Conservation (phyloP, 2,329 filamentous ascomycete species). For the Fusarium odoratissimum region DNA sequence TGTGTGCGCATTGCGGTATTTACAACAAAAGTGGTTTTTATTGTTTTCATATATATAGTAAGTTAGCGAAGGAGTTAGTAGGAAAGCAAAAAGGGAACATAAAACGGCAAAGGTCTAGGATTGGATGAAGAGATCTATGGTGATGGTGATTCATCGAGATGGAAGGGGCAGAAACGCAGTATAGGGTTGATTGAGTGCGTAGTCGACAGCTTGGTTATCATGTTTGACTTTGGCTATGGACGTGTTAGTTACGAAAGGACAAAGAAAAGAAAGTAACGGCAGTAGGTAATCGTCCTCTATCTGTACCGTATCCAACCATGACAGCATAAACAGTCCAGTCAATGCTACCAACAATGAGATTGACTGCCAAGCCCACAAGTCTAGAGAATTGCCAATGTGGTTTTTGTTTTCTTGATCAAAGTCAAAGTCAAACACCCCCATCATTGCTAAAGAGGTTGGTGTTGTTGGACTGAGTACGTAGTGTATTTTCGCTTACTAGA, state of each 20-base stretch:
- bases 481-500: neutral
- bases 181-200: neutral
- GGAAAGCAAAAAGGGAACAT: conserved; percentile 16
- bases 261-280: neutral
- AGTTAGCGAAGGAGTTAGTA: conserved; percentile 38
- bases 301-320: neutral
- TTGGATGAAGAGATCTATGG: neutral
- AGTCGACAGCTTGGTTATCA: neutral
- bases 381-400: neutral
- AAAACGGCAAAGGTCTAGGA: neutral
- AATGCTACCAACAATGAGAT: neutral
- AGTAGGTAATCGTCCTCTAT: neutral
- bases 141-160: neutral
- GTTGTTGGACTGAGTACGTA: neutral
- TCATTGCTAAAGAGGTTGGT: neutral
- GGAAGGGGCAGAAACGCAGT: neutral
- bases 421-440: neutral
- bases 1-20: neutral
- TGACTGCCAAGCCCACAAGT: neutral
- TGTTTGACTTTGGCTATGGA: neutral
- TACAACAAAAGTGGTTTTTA: conserved; percentile 20
- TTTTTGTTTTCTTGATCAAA: neutral
- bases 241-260: neutral
- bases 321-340: neutral
- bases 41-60: neutral